Base-by-base conservation (phyloP, 345 rosid species). In the Isatis tinctoria region DNA sequence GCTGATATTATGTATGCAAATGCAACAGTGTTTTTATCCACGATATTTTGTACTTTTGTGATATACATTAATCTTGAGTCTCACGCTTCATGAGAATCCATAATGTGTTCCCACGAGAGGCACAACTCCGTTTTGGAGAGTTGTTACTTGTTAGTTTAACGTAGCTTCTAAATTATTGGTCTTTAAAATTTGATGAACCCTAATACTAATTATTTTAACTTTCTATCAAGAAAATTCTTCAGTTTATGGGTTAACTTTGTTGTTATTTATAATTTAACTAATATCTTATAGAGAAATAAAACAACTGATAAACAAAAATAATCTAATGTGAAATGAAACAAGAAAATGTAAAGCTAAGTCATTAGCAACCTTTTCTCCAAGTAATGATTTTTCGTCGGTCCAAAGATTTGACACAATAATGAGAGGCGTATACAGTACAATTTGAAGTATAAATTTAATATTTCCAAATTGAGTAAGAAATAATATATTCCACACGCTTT, bases 91-190 rank as follows among this genome's bases (percentile, higher is more conserved):
- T 65, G 18, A 41, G 27, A 69, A 61, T 75, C 48, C 41, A 35
- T 33, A 13, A 24, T 12, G 64, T 32, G 58, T 75, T 75, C 74
- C 65, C 65, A 75, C 79, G 35, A 69, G 48, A 61, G 74, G 61
- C 61, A 39, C 61, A 40, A 27, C 48, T 17, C 24, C 8, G 30
- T 44, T 74, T 58, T 12, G 39, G 48, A 73, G 14, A 65, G 24
- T 13, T 44, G 40, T n/a, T n/a, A n/a, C n/a, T n/a, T n/a, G n/a
- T 51, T 35, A 60, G 39, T 4, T 59, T 10, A 33, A 22, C 27
- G 40, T 54, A 41, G 18, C 39, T 54, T 68, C 3, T 11, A 35
- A 51, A n/a, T 52, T 16, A 48, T 6, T 47, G 6, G 30, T 32
- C 12, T 39, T 24, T 24, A 8, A n/a, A 14, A 4, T n/a, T 43